Evolutionary conservation across 139 green algal genomes (phyloP), one percentile per base, ranked within the genome.

Genomic region (Chara braunii): DNA sequence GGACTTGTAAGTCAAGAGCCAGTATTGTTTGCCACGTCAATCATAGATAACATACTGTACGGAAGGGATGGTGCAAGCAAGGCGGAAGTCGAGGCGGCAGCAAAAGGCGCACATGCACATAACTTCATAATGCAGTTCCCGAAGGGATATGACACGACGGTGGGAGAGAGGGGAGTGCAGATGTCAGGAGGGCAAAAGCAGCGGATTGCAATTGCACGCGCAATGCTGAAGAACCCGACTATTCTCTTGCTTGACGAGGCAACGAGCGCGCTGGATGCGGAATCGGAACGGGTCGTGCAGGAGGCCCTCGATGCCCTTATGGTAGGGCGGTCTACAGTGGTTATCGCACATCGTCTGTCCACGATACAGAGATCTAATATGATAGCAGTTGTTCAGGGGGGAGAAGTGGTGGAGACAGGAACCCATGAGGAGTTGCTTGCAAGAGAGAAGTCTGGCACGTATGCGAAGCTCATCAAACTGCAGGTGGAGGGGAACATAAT

Each of bases 161-260:
- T 81, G 24, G 72, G 72, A 5, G 72, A 80, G 44, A 45, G 72
- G 7, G 72, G 72, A 11, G 33, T 31, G 34, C 72, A 82, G 61
- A 68, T 97, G 31, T 82, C 50, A 7, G 90, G 90, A 2, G 90
- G 88, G 0, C 88, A 94, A 74, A 91, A 90, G 78, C 90, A 96
- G 80, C 83, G 90, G 11, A 86, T 97, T 23, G 90, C 90, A 30
- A 95, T 97, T 24, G 91, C 91, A 0, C 64, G 91, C 1, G 91
- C 91, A 6, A 78, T 97, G 5, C 74, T 96, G 14, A 75, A 84
- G 26, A 63, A 83, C 31, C 86, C 89, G 34, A 40, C 78, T 3
- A 65, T 94, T 35, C 81, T 97, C 62, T 87, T 97, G 36, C 77
- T 94, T 58, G 87, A 94, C 54, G 89, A 95, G 77, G 89, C 89